Evolutionary conservation across 1,284 basidiomycete species (phyloP), one percentile per base, ranked within the genome.

Genomic region (Ceratobasidium sp.): DNA sequence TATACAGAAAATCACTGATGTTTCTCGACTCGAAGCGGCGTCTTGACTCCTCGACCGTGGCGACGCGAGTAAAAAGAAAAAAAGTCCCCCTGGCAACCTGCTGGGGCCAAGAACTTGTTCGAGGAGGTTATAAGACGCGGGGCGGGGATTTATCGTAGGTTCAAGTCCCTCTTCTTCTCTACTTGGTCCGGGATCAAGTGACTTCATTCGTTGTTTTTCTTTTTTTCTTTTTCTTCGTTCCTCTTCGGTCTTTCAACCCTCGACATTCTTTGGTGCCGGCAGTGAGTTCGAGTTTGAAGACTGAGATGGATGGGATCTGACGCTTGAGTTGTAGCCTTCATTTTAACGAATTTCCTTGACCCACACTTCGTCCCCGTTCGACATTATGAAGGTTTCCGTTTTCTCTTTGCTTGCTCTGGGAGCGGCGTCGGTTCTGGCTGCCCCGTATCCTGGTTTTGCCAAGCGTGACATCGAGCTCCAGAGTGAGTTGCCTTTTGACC

Each of bases 121-220:
- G n/a, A n/a, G n/a, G n/a, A n/a, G n/a, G n/a, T n/a, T n/a, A n/a
- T n/a, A n/a, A n/a, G n/a, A n/a, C n/a, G n/a, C n/a, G 33, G 44
- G 70, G 57, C n/a, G 69, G 2, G n/a, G n/a, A n/a, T n/a, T n/a
- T n/a, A n/a, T n/a, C n/a, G n/a, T n/a, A n/a, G n/a, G n/a, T n/a
- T n/a, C n/a, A n/a, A n/a, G n/a, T 75, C 73, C 38, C n/a, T n/a
- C n/a, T 73, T 42, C 42, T 62, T 52, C 62, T 71, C 70, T 17
- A 15, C 73, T 74, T 52, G 73, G 62, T 75, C 73, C 66, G 71
- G 9, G 71, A 75, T 75, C 71, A 48, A 75, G 61, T 65, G 73
- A 46, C 70, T 33, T 57, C 46, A 48, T 66, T 65, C 52, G 57
- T 66, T 75, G 44, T 50, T 75, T 23, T 44, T 23, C 23, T 28